Evolutionary conservation across 768 basidiomycete genomes (phyloP).

Genomic region (Saitozyma sp.): DNA sequence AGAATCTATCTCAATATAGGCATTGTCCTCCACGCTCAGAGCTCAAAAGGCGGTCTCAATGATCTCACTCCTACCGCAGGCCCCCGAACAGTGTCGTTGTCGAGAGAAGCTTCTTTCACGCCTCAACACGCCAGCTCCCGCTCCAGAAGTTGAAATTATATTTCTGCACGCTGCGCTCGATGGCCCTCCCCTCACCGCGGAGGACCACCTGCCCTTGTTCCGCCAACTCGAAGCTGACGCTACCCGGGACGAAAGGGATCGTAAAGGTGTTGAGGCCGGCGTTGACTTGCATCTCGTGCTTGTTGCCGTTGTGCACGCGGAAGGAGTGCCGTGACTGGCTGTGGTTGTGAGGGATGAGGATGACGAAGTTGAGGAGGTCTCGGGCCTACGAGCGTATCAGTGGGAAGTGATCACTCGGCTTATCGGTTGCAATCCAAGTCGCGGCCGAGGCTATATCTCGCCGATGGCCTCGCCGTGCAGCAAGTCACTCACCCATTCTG

Average conservation of each 20-base stretch:
- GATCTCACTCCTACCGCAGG: neutral
- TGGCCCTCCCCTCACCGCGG: conserved; percentile 29
- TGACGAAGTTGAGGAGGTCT: conserved; percentile 47
- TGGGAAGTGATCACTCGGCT: no score
- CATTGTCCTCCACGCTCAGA: conserved; percentile 5
- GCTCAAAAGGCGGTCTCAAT: neutral
- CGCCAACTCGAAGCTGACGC: conserved; percentile 33
- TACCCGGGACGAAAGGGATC: conserved; percentile 31
- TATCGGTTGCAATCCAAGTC: no score
- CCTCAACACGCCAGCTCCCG: conserved; percentile 26
- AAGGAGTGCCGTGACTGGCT: conserved; percentile 6
- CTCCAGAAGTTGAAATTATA: conserved; percentile 52
- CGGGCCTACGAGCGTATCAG: conserved; percentile 33
- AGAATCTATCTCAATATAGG: conserved; percentile 4
- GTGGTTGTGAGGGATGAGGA: conserved; percentile 24
- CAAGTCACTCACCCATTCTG: conserved; percentile 43
- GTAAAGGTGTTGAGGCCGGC: conserved; percentile 30
- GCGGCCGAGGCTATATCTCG: neutral
- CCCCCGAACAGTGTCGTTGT: no score
- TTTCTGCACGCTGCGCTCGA: conserved; percentile 14
- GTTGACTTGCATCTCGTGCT: conserved; percentile 10
- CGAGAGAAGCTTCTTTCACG: neutral
- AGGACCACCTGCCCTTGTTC: conserved; percentile 10
- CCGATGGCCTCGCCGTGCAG: neutral
- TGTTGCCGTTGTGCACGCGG: conserved; percentile 11